Evolutionary conservation across 1,284 basidiomycete genomes (phyloP), one percentile per base, ranked within the genome.

Genomic region (Laetiporus sulphureus): DNA sequence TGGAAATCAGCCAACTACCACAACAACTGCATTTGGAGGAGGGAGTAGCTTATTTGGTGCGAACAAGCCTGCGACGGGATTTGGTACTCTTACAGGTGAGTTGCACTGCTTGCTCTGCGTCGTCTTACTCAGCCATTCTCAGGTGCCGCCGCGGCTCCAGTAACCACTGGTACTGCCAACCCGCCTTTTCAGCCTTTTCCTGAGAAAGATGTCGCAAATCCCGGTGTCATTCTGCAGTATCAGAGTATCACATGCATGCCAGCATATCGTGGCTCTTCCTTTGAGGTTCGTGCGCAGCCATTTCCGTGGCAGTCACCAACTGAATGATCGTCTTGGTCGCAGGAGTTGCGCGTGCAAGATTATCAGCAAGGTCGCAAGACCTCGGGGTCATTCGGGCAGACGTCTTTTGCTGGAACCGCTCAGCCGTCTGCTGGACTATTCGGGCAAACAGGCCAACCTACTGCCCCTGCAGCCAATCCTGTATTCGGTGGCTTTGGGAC

Each of bases 261-360:
- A 18, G 69, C 70, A 11, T 89, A 87, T 55, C 62, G 69, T 42
- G 77, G 79, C 33, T 75, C 71, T 42, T 88, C 84, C n/a, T 72
- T 83, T 44, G 86, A 88, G 65, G 83, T 80, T 41, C 37, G 70
- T 62, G 22, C 32, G 16, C 39, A 15, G 11, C 6, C 40, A 50
- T 20, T 47, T 45, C 25, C 42, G 41, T 37, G 13, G 16, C 13
- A 24, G 12, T 19, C 36, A 24, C 35, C 41, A 25, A 20, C 45
- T 51, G 22, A 50, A 47, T 32, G 13, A 46, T 24, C 13, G 37
- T 12, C 33, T 11, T 32, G n/a, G n/a, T 21, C 22, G 5, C 41
- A 87, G 83, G 84, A 88, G 70, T 57, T 89, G 25, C 77, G 83
- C 42, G 36, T 71, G 15, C 84, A 88, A 72, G 84, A 88, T 54